Evolutionary conservation across 1,284 basidiomycete genomes (phyloP).

Genomic region (Melampsora americana): DNA sequence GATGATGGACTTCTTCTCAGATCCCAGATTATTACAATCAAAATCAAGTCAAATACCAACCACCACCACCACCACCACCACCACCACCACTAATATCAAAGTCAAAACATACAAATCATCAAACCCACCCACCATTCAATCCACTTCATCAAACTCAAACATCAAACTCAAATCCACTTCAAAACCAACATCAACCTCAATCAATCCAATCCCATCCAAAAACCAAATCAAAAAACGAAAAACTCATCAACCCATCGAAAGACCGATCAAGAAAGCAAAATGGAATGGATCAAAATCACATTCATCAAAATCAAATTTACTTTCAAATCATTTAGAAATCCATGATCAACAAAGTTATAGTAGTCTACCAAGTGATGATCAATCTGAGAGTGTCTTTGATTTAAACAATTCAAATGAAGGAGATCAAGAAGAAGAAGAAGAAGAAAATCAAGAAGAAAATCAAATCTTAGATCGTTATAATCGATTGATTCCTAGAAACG

Average conservation of each 20-base stretch:
- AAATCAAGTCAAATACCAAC: too few species aligned
- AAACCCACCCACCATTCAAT: background rate
- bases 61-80: background rate
- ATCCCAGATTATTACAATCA: constrained; percentile 15
- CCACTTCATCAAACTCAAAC: too few species aligned
- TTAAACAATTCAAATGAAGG: too few species aligned
- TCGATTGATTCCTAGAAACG: background rate
- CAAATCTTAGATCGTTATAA: background rate
- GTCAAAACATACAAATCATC: constrained; percentile 5
- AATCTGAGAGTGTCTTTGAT: background rate
- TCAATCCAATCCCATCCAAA: too few species aligned
- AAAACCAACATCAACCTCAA: too few species aligned
- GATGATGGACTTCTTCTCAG: constrained; percentile 10
- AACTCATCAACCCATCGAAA: too few species aligned
- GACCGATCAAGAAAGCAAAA: too few species aligned
- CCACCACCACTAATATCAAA: background rate
- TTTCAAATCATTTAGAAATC: background rate
- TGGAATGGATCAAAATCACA: background rate
- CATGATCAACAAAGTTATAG: background rate
- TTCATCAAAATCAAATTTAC: background rate
- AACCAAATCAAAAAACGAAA: too few species aligned
- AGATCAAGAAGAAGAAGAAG: background rate
- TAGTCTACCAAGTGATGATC: background rate
- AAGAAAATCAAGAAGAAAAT: background rate
- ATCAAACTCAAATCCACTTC: too few species aligned